A percentile compares a stretch with the other conserved stretches of the same genome.
Evolutionary conservation across 768 basidiomycete species (phyloP).

Genomic region (Suillus lakei): DNA sequence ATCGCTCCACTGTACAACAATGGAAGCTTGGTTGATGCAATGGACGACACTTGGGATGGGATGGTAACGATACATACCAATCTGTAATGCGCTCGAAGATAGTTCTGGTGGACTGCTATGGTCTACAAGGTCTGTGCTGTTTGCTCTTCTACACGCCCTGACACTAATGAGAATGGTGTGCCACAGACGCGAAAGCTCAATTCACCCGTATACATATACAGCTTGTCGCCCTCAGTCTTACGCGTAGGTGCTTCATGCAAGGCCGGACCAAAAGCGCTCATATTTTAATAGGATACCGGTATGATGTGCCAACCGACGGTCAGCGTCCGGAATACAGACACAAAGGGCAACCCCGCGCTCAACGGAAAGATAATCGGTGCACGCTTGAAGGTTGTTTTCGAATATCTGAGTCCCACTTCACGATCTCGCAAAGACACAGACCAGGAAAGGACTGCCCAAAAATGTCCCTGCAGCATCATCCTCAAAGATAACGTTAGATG

Average conservation of each 20-base stretch:
- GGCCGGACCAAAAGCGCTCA: not conserved
- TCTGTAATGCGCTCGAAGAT: slow-evolving; percentile 52
- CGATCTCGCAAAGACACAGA: not conserved
- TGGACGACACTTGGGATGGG: slow-evolving; percentile 48
- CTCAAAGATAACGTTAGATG: slow-evolving; percentile 49
- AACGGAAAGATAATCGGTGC: slow-evolving; percentile 51
- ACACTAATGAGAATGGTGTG: not conserved
- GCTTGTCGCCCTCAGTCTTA: slow-evolving; percentile 68
- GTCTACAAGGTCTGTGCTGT: slow-evolving; percentile 60
- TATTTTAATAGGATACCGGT: slow-evolving; percentile 45
- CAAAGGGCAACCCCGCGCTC: slow-evolving; percentile 21
- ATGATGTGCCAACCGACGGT: slow-evolving; percentile 42
- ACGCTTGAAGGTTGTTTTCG: slow-evolving; percentile 49
- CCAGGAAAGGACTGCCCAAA: not conserved
- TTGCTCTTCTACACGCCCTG: not conserved
- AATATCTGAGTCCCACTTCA: not conserved
- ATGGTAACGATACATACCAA: slow-evolving; percentile 48
- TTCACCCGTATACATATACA: slow-evolving; percentile 69
- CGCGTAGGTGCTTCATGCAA: slow-evolving; percentile 45
- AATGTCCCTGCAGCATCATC: slow-evolving; percentile 36
- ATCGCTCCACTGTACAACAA: slow-evolving; percentile 26
- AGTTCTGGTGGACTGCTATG: slow-evolving; percentile 63
- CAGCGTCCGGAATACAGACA: slow-evolving; percentile 38
- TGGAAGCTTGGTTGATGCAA: slow-evolving; percentile 21
- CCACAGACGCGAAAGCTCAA: slow-evolving; percentile 54